Evolutionary conservation across 2,329 filamentous ascomycete genomes (phyloP), one percentile per base, ranked within the genome.

Genomic region (Delphinella strobiligena): DNA sequence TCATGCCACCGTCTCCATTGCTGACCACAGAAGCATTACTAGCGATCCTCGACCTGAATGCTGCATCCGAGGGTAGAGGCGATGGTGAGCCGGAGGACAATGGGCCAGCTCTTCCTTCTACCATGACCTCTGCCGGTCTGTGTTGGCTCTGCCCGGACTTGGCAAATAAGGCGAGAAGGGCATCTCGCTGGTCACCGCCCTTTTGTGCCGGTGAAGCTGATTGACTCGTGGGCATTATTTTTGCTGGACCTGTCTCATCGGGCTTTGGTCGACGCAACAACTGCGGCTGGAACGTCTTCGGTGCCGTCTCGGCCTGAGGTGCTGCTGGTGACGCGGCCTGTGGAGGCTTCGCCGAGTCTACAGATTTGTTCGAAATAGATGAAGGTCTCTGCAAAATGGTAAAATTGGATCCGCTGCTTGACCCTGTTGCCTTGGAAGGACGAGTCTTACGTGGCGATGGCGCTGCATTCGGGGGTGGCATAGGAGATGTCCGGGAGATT

Each of bases 181-280:
- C 32, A 19, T 46, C 32, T 5, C 40, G 37, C 17, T 42, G 44
- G 10, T 42, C 34, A 5, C 35, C 29, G 14, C 19, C 5, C 14
- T 40, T 38, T 19, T 37, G 35, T 22, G 38, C 4, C 36, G 36
- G 16, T 7, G 31, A 2, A 22, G 27, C n/a, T 31, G 43, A 16
- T 37, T 36, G 10, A 12, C 15, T 4, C 30, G 19, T 12, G 19
- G 19, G 19, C 22, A 27, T 7, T 8, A 16, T 14, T 40, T 14
- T 17, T 17, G 17, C 7, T n/a, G 19, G 27, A 19, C 38, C 31
- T 33, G 44, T 12, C 12, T 38, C 37, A 8, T 45, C 29, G 34
- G 47, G n/a, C 36, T 46, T 47, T 18, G 49, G 47, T 9, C 54
- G 43, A 36, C 50, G 52, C 5, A 59, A 49, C 16, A 59, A 42